Evolutionary conservation across 2,329 filamentous ascomycete genomes (phyloP), one percentile per base, ranked within the genome.

Genomic region (Aspergillus pseudoviridinutans): DNA sequence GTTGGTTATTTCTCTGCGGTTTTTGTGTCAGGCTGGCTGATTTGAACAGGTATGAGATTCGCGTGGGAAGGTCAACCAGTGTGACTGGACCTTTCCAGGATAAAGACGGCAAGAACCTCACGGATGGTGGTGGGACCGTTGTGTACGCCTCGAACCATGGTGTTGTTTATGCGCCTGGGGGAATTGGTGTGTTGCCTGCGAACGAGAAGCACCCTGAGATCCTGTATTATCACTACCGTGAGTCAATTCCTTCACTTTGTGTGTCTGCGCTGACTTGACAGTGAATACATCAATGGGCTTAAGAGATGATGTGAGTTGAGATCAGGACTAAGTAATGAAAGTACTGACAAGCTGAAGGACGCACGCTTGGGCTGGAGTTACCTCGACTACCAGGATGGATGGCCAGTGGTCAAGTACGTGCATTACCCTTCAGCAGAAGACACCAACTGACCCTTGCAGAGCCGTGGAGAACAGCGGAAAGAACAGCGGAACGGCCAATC

Each of bases 151-250:
- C 74, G 1, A 76, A 76, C 51, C 69, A 75, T 55, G 70, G 69
- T 10, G 51, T 64, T 5, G 71, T 74, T 1, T 76, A 75, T 65
- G 74, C 74, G 2, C 74, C 74, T 22, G 74, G 74, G 22, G 74
- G 74, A 1, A 17, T 70, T 47, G 74, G 74, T 0, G 64, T 76
- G 3, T 49, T 76, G 54, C 41, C 63, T 6, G 68, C 60, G 20
- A 66, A 65, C 49, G 60, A 51, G 6, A 63, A 59, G 9, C 53
- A 51, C 4, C 62, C 64, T 17, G 74, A 76, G 60, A 64, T 75
- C 41, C 59, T 77, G 12, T 77, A 75, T 41, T 77, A 73, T 60
- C 74, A 77, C 61, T 77, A 74, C 42, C 57, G 71, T 72, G 53
- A 51, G 71, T 64, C 20, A n/a, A 4, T 41, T 1, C n/a, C 28